A percentile compares a stretch with the other conserved stretches of the same genome.
Conservation (phyloP, 2,329 filamentous ascomycete species). For the Cryphonectria radicalis region DNA sequence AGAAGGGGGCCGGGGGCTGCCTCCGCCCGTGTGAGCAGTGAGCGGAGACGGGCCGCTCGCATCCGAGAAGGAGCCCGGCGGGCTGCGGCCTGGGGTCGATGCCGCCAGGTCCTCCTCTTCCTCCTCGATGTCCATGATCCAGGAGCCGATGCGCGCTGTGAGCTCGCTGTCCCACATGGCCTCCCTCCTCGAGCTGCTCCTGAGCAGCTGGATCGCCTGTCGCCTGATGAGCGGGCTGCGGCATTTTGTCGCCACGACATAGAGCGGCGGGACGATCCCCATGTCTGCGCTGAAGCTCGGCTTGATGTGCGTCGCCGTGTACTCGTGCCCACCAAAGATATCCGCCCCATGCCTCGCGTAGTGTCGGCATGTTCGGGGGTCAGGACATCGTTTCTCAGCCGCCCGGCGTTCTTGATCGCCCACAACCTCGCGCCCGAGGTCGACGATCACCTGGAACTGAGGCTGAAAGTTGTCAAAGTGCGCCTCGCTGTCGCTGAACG, state of each 20-base stretch:
- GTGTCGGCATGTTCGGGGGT: conserved; percentile 50
- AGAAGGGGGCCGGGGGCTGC: conserved; percentile 34
- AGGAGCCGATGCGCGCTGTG: conserved; percentile 57
- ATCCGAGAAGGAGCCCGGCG: conserved; percentile 27
- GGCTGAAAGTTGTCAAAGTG: conserved; percentile 60
- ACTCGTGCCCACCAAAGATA: conserved; percentile 48
- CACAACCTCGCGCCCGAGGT: conserved; percentile 62
- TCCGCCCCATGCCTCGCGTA: conserved; percentile 40
- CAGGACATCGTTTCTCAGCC: conserved; percentile 49
- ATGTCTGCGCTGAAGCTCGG: conserved; percentile 67
- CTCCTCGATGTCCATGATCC: conserved; percentile 60
- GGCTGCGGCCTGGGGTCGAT: conserved; percentile 37
- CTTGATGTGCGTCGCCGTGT: conserved; percentile 56
- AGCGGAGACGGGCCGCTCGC: conserved; percentile 13
- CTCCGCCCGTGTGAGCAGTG: conserved; percentile 31
- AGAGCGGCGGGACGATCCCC: conserved; percentile 67
- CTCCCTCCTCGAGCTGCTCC: conserved; percentile 64
- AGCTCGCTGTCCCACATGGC: conserved; percentile 72
- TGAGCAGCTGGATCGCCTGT: conserved; percentile 64
- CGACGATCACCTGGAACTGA: conserved; percentile 59
- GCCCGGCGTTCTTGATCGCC: conserved; percentile 60
- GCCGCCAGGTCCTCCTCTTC: conserved; percentile 47
- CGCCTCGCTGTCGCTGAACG: conserved; percentile 61
- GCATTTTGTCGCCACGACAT: conserved; percentile 69
- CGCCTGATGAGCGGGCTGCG: conserved; percentile 60